These are phyloP conservation scores for Suillus cothurnatus DNA, from an alignment of 768 basidiomycete species.

Conservation along the genomic window DNA sequence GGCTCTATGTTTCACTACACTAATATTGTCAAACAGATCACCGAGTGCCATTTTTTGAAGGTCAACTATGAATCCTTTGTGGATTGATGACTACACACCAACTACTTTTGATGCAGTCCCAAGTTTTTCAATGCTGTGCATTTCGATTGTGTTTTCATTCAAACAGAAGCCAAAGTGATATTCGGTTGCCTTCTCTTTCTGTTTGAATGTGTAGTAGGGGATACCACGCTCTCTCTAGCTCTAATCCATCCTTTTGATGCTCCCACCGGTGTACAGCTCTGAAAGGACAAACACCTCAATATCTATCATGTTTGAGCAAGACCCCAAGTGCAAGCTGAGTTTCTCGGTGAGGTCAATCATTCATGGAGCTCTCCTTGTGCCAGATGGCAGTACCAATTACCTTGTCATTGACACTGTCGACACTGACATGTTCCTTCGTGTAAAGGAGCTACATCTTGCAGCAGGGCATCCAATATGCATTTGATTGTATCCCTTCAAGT, in stretches of 20 bases:
- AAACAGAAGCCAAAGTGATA: slow-evolving; percentile 13
- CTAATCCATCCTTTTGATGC: slow-evolving; percentile 2
- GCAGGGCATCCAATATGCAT: too few species aligned
- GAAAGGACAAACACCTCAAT: too few species aligned
- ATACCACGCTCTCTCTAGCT: background rate
- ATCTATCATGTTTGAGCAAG: too few species aligned
- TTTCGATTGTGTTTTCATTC: slow-evolving; percentile 32
- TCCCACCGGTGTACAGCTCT: too few species aligned
- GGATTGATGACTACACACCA: slow-evolving; percentile 29
- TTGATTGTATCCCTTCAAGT: too few species aligned
- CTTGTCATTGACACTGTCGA: too few species aligned
- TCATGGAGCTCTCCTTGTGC: too few species aligned
- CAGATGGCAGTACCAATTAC: too few species aligned
- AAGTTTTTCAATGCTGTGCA: slow-evolving; percentile 28
- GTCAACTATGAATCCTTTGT: slow-evolving; percentile 30
- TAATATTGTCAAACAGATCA: slow-evolving; percentile 19
- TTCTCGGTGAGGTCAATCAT: too few species aligned
- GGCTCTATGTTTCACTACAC: background rate
- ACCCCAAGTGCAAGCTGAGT: too few species aligned
- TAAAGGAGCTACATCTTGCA: too few species aligned
- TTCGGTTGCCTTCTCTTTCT: slow-evolving; percentile 24
- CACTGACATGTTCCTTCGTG: too few species aligned
- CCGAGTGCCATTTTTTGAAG: slow-evolving; percentile 25
- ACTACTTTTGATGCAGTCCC: slow-evolving; percentile 34
- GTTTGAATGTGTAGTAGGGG: slow-evolving; percentile 18